Evolutionary conservation across 2,329 filamentous ascomycete genomes (phyloP).

Genomic region (Microsporum canis): DNA sequence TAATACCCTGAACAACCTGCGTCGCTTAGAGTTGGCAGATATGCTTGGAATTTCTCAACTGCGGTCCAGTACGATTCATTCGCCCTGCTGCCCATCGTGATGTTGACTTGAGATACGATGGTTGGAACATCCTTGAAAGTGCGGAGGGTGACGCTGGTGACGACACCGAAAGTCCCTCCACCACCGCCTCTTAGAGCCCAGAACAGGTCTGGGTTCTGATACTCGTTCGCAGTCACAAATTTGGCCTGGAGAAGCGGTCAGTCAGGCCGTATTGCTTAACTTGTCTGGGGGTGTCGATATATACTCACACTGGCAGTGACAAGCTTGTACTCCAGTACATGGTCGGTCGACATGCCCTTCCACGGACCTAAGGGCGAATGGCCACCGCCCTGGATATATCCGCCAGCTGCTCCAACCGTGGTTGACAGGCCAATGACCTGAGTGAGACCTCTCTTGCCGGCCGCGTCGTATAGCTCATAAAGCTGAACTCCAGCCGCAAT

Average conservation of each 20-base stretch:
- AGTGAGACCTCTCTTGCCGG: constrained; percentile 36
- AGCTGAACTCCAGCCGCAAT: constrained; percentile 46
- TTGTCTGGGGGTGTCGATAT: constrained; percentile 15
- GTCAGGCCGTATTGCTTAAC: neutral
- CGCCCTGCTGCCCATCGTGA: constrained; percentile 9
- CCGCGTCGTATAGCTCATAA: constrained; percentile 43
- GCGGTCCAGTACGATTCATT: constrained; percentile 10
- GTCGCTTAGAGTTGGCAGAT: constrained; percentile 11
- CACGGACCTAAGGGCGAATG: constrained; percentile 43
- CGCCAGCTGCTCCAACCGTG: constrained; percentile 42
- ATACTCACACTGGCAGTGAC: constrained; percentile 34
- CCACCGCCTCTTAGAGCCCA: constrained; percentile 54
- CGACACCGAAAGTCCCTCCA: constrained; percentile 48
- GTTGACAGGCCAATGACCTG: constrained; percentile 45
- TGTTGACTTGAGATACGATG: constrained; percentile 8
- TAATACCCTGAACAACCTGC: constrained; percentile 13
- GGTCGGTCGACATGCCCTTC: constrained; percentile 42
- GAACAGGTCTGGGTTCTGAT: constrained; percentile 46
- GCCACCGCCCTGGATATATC: constrained; percentile 41
- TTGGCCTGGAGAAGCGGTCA: constrained; percentile 29
- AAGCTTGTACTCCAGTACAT: constrained; percentile 39
- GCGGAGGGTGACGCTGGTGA: constrained; percentile 45
- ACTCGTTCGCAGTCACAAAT: constrained; percentile 38
- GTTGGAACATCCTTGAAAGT: constrained; percentile 18
- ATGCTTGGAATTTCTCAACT: constrained; percentile 11